A percentile compares a stretch with the other conserved stretches of the same genome.
phyloP scores from a whole-genome alignment of 202 grass and related monocot genomes.

The Hordeum pubiflorum region DNA sequence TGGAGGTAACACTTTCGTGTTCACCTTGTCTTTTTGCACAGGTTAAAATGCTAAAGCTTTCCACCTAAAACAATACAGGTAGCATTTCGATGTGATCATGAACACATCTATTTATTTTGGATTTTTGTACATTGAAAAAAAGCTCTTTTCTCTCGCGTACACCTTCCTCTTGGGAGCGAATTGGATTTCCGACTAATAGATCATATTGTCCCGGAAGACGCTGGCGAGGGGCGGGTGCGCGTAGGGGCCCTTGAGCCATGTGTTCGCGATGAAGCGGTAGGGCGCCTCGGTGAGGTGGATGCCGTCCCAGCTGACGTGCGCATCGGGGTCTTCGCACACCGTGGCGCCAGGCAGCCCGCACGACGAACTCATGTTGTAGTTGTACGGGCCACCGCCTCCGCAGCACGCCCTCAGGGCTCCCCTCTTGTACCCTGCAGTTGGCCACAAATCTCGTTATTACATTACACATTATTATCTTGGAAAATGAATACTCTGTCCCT shows the following conservation, averaged over 20 bases:
- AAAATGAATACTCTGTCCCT: not conserved
- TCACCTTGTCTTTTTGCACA: too few relatives aligned
- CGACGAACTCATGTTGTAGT: conserved; percentile 67
- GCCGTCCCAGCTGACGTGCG: conserved; percentile 79
- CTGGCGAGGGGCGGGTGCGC: conserved; percentile 58
- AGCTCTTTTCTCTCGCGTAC: too few relatives aligned
- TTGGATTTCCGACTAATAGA: not conserved
- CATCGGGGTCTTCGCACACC: conserved; percentile 39
- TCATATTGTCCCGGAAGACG: conserved; percentile 36
- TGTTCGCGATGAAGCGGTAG: conserved; percentile 80
- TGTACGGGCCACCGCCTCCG: conserved; percentile 65
- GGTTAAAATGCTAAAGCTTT: too few relatives aligned
- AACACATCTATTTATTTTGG: too few relatives aligned
- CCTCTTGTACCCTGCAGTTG: conserved; percentile 45
- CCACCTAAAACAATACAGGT: too few relatives aligned
- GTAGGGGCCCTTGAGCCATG: conserved; percentile 69
- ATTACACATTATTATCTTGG: too few relatives aligned
- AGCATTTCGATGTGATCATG: too few relatives aligned
- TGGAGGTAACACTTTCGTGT: too few relatives aligned
- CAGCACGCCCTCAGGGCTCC: conserved; percentile 68
- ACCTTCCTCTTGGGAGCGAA: too few relatives aligned
- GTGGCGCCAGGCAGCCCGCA: conserved; percentile 29
- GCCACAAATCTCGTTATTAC: not conserved
- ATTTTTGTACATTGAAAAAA: too few relatives aligned
- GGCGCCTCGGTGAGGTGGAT: conserved; percentile 73